Conservation (phyloP, 768 basidiomycete genomes). For the Dendrothele bispora region DNA sequence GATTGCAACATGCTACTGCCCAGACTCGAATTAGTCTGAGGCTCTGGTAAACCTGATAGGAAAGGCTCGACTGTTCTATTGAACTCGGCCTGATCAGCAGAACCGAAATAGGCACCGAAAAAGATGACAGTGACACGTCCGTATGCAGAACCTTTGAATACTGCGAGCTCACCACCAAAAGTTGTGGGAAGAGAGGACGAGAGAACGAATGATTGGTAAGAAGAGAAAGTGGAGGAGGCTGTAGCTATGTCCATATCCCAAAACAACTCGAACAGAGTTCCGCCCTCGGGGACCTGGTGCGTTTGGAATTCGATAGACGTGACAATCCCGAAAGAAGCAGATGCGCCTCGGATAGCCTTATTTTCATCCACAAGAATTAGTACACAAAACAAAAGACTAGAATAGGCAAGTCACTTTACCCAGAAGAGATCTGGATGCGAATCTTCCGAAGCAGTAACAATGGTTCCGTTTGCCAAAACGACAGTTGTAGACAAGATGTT, state of each 20-base stretch:
- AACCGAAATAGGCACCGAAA: slow-evolving; percentile 11
- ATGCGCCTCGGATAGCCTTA: slow-evolving; percentile 12
- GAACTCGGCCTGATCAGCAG: slow-evolving; percentile 3
- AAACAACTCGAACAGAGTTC: not conserved
- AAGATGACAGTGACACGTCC: slow-evolving; percentile 9
- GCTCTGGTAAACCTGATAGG: slow-evolving; percentile 3
- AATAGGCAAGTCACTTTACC: slow-evolving; percentile 16
- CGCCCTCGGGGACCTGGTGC: slow-evolving; percentile 1
- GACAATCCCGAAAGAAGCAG: slow-evolving; percentile 14
- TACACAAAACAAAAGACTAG: not conserved
- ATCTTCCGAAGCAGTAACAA: slow-evolving; percentile 16
- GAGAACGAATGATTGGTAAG: slow-evolving; percentile 10
- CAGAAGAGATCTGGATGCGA: slow-evolving; percentile 27
- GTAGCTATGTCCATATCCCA: slow-evolving; percentile 12
- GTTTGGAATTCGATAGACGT: slow-evolving; percentile 9
- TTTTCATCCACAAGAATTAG: not conserved
- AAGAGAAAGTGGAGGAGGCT: slow-evolving; percentile 19
- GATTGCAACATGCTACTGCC: too few species aligned
- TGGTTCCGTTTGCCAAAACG: slow-evolving; percentile 27
- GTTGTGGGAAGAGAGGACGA: not conserved
- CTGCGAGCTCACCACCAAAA: slow-evolving; percentile 12
- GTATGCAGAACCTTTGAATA: slow-evolving; percentile 3
- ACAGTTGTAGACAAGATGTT: slow-evolving; percentile 22
- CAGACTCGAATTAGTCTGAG: not conserved
- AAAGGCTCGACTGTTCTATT: slow-evolving; percentile 12